A percentile compares a stretch with the other conserved stretches of the same genome.
phyloP scores from a whole-genome alignment of 768 basidiomycete species.

The Lentinula lateritia region DNA sequence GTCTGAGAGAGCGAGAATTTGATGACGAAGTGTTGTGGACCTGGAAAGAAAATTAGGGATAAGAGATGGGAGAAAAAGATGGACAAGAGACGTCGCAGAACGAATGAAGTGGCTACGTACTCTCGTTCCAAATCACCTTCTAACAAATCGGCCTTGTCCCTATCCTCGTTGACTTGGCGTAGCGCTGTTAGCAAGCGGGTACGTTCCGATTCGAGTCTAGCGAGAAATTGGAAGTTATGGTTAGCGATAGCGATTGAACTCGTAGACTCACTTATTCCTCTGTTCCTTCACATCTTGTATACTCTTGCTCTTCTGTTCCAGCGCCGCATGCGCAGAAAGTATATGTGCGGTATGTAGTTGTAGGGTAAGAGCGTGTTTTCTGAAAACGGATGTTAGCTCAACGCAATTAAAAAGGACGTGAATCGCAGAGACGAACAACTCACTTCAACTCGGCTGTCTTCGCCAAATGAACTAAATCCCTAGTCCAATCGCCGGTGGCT shows the following conservation, averaged over 20 bases:
- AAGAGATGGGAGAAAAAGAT: conserved; percentile 6
- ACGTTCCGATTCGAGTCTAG: conserved; percentile 73
- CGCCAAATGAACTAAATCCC: conserved; percentile 78
- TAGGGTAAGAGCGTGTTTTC: conserved; percentile 79
- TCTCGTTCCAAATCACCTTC: conserved; percentile 66
- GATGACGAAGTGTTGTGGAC: conserved; percentile 58
- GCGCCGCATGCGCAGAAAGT: conserved; percentile 71
- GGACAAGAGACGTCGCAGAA: background rate
- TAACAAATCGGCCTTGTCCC: conserved; percentile 74
- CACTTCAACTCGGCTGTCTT: conserved; percentile 88
- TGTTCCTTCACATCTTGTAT: conserved; percentile 82
- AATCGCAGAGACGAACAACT: conserved; percentile 21
- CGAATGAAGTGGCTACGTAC: conserved; percentile 29
- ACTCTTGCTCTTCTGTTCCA: conserved; percentile 73
- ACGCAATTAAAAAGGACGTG: background rate
- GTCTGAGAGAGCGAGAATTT: conserved; percentile 64
- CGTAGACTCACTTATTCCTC: conserved; percentile 64
- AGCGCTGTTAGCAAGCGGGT: conserved; percentile 60
- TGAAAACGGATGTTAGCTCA: conserved; percentile 17
- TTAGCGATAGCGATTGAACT: background rate
- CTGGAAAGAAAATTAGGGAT: conserved; percentile 27
- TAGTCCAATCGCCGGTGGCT: conserved; percentile 83
- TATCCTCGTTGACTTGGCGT: conserved; percentile 77
- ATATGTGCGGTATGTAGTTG: conserved; percentile 87
- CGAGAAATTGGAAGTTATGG: background rate